A percentile compares a stretch with the other conserved stretches of the same genome.
Conservation (phyloP, 164 flowering plant species). For the Nelumbo lutea region DNA sequence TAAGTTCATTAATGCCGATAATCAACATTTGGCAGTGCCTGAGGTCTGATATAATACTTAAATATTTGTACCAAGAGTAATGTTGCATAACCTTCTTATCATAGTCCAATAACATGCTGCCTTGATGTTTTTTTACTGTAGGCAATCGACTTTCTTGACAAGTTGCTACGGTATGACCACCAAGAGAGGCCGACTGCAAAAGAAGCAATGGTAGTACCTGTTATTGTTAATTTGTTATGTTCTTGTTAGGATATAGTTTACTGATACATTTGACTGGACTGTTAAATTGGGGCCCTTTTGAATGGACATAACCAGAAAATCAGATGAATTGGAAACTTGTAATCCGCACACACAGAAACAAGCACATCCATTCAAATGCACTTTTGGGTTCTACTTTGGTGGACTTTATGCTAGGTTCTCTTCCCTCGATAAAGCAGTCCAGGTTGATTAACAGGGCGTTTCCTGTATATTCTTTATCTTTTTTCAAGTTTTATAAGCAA, state of each 20-base stretch:
- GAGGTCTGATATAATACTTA: slow-evolving; percentile 44
- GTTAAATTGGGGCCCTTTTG: too few species aligned
- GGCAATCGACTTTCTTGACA: slow-evolving; percentile 95
- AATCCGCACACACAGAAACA: too few species aligned
- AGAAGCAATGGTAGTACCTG: slow-evolving; percentile 84
- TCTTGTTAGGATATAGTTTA: neutral
- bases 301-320: neutral
- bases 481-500: neutral
- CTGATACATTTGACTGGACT: too few species aligned
- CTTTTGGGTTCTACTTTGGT: too few species aligned
- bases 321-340: neutral
- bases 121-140: slow-evolving; percentile 14
- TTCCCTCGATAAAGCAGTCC: too few species aligned
- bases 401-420: too few species aligned
- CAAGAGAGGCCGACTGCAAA: slow-evolving; percentile 97
- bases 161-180: slow-evolving; percentile 94
- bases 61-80: neutral
- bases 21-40: slow-evolving; percentile 89
- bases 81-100: neutral
- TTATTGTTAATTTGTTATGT: neutral
- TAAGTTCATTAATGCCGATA: slow-evolving; percentile 74
- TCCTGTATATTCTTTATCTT: neutral
- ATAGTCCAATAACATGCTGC: neutral
- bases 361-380: too few species aligned
- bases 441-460: too few species aligned